Conservation (phyloP, 495 filamentous ascomycete species). For the Penicillium pancosmium region DNA sequence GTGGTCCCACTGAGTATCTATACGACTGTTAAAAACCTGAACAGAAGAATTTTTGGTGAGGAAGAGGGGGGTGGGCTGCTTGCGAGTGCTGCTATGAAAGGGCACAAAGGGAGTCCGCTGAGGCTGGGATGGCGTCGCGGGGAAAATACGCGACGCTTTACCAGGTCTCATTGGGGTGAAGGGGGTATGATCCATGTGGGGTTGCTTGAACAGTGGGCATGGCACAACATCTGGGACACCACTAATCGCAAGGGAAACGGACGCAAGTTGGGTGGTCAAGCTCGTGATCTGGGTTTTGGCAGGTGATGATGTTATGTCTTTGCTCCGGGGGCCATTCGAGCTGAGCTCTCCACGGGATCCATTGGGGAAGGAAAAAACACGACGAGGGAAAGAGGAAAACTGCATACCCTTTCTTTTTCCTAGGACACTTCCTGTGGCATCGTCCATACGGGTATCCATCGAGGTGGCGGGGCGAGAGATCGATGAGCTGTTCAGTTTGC, state of each 20-base stretch:
- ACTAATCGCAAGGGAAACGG: neutral
- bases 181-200: neutral
- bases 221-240: neutral
- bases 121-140: slow-evolving; percentile 11
- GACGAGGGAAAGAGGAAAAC: slow-evolving; percentile 32
- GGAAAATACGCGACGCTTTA: slow-evolving; percentile 2
- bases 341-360: slow-evolving; percentile 12
- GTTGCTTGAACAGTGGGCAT: neutral
- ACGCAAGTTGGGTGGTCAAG: neutral
- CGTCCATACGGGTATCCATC: slow-evolving; percentile 57
- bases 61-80: slow-evolving; percentile 42
- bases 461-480: slow-evolving; percentile 61
- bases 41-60: slow-evolving; percentile 74
- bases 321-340: neutral
- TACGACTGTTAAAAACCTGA: slow-evolving; percentile 44
- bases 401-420: slow-evolving; percentile 74
- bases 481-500: slow-evolving; percentile 46
- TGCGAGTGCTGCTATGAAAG: slow-evolving; percentile 27
- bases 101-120: slow-evolving; percentile 5
- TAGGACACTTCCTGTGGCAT: slow-evolving; percentile 42
- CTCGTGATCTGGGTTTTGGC: neutral
- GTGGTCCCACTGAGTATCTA: slow-evolving; percentile 70
- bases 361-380: slow-evolving; percentile 27
- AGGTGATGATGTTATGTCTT: neutral
- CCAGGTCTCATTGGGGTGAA: slow-evolving; percentile 1